A percentile compares a stretch with the other conserved stretches of the same genome.
Evolutionary conservation across 768 basidiomycete genomes (phyloP).

Genomic region (Boletus rex-veris): DNA sequence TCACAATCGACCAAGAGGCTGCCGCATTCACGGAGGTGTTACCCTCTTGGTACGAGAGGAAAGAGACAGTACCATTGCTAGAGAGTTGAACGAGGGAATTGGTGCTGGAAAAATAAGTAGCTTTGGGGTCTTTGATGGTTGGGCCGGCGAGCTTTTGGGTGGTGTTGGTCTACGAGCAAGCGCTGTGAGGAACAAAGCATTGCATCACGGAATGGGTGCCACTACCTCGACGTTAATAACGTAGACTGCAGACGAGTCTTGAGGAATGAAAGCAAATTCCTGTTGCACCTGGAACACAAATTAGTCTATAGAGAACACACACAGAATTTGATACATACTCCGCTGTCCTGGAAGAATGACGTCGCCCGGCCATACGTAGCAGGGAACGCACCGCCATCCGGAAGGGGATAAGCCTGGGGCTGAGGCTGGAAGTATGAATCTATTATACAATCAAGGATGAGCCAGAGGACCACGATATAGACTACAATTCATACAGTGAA

Average conservation of each 20-base stretch:
- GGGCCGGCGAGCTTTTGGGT: slow-evolving; percentile 63
- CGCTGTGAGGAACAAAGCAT: slow-evolving; percentile 2
- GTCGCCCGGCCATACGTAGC: slow-evolving; percentile 63
- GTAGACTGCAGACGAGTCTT: slow-evolving; percentile 69
- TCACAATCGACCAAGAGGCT: slow-evolving; percentile 49
- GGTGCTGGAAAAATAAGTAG: slow-evolving; percentile 62
- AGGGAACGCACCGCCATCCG: slow-evolving; percentile 55
- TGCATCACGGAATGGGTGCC: background rate
- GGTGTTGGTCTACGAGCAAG: slow-evolving; percentile 50
- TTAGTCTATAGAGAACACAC: background rate
- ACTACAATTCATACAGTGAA: slow-evolving; percentile 65
- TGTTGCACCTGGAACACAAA: slow-evolving; percentile 50
- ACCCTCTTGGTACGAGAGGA: slow-evolving; percentile 53
- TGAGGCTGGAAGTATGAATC: slow-evolving; percentile 78
- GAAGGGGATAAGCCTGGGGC: slow-evolving; percentile 52
- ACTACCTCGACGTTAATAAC: slow-evolving; percentile 65
- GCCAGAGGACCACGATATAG: background rate
- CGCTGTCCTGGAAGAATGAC: slow-evolving; percentile 59
- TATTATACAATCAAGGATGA: slow-evolving; percentile 26
- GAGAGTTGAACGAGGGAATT: slow-evolving; percentile 65
- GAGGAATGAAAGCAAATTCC: slow-evolving; percentile 75
- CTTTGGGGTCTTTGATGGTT: slow-evolving; percentile 50
- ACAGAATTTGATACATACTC: slow-evolving; percentile 36
- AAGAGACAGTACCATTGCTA: slow-evolving; percentile 55
- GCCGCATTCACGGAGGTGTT: slow-evolving; percentile 40